Evolutionary conservation across 2,329 filamentous ascomycete genomes (phyloP), one percentile per base, ranked within the genome.

Genomic region (Fusarium concolor): DNA sequence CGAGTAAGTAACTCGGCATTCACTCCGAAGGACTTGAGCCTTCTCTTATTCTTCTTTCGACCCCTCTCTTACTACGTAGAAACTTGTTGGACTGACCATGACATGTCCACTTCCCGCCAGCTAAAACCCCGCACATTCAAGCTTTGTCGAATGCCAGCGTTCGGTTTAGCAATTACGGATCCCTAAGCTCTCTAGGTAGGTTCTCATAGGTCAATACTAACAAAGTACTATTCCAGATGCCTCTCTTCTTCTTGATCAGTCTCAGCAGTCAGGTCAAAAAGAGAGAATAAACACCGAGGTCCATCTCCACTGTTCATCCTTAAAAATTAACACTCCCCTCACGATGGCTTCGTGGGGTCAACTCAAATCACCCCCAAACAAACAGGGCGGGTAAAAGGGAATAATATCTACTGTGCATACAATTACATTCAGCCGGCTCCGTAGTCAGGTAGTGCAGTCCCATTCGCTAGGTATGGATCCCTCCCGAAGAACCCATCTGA

Each of bases 111-210:
- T 65, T 59, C 41, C 46, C 61, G 60, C 39, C 20, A 35, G 22
- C 38, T 41, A 38, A 35, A 50, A 59, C 59, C 50, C 62, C 55
- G 46, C 60, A 65, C 56, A 55, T 49, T 42, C n/a, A 46, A 35
- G 39, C 46, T 56, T 68, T 45, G 56, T 73, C 71, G 65, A 73
- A 73, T 73, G 42, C 65, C 67, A 71, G 31, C 22, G 54, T 49
- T 68, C 52, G 57, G 56, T 66, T 73, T 74, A 72, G 67, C 69
- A 73, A 73, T 74, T 60, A 59, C 55, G 44, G 56, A 55, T 38
- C 59, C 59, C 29, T 14, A 31, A 31, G 29, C 29, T 31, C n/a
- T 37, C 22, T 24, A 43, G 24, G 24, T 4, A 26, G 26, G 26
- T n/a, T 29, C 42, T 22, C 10, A 28, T 47, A n/a, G 50, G 28